Evolutionary conservation across 2,329 filamentous ascomycete species (phyloP).

Genomic region (Amesomyces nigricolor): DNA sequence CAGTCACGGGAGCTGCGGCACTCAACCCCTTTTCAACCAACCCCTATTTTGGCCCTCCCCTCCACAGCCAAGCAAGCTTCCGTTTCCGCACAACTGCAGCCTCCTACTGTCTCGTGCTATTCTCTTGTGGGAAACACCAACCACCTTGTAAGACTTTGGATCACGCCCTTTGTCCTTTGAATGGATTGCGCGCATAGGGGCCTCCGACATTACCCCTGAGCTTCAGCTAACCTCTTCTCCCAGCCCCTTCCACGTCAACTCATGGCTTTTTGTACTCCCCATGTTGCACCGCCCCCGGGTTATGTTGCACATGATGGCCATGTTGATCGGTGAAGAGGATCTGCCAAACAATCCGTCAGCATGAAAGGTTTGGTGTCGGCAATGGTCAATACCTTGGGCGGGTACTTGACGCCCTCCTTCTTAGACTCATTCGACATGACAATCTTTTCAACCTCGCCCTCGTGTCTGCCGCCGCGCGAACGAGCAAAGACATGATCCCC

Average conservation of each 20-base stretch:
- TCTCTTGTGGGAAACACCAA: no score
- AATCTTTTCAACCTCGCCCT: slow-evolving; percentile 37
- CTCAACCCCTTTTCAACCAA: no score
- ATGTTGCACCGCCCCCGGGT: slow-evolving; percentile 34
- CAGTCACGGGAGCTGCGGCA: no score
- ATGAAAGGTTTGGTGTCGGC: neutral
- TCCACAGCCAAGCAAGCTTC: no score
- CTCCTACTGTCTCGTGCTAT: no score
- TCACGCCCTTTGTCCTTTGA: no score
- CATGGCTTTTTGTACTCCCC: slow-evolving; percentile 28
- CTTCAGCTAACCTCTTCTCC: neutral
- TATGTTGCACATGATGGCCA: slow-evolving; percentile 36
- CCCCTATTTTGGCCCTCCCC: no score
- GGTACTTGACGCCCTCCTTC: slow-evolving; percentile 35
- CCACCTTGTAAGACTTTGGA: no score
- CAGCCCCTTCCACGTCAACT: neutral
- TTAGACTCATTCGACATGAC: slow-evolving; percentile 31
- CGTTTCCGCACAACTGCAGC: no score
- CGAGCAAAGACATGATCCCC: slow-evolving; percentile 38
- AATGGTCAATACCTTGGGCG: slow-evolving; percentile 33
- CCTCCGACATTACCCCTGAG: no score
- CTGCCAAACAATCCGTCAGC: slow-evolving; percentile 14
- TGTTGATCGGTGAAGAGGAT: slow-evolving; percentile 37
- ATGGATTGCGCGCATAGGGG: no score
- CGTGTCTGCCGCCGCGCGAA: slow-evolving; percentile 35